Evolutionary conservation across 1,284 basidiomycete genomes (phyloP).

Genomic region (Singerocomus inundabilis): DNA sequence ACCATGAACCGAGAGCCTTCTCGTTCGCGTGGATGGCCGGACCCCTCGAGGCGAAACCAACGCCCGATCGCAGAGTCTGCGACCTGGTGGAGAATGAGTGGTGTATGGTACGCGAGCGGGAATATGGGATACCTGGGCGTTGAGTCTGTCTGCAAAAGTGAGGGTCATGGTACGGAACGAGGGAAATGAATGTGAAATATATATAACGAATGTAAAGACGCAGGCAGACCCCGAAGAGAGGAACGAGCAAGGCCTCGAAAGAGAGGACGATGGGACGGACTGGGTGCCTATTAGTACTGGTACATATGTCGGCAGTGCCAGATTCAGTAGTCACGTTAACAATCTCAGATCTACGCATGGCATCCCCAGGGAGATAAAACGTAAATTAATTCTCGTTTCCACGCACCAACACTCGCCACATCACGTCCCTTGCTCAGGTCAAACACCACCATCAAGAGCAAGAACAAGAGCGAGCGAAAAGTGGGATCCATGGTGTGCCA

Average conservation of each 20-base stretch:
- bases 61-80: conserved; percentile 72
- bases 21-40: conserved; percentile 73
- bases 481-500: too few relatives aligned
- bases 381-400: conserved; percentile 14
- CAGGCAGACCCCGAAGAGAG: conserved; percentile 6
- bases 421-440: too few relatives aligned
- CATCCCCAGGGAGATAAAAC: conserved; percentile 27
- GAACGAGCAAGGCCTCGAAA: conserved; percentile 9
- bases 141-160: conserved; percentile 41
- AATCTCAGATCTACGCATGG: conserved; percentile 21
- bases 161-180: conserved; percentile 34
- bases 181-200: conserved; percentile 20
- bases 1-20: conserved; percentile 75
- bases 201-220: conserved; percentile 24
- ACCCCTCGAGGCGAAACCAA: conserved; percentile 85
- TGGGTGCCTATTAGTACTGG: conserved; percentile 3
- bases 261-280: background rate
- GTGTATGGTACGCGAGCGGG: background rate
- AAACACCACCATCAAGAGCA: too few relatives aligned
- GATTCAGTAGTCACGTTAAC: conserved; percentile 15
- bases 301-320: conserved; percentile 12
- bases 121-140: conserved; percentile 36
- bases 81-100: conserved; percentile 40
- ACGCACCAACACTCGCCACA: too few relatives aligned
- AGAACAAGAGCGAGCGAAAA: too few relatives aligned